Evolutionary conservation across 768 basidiomycete species (phyloP).

Genomic region (Tulasnella sp.): DNA sequence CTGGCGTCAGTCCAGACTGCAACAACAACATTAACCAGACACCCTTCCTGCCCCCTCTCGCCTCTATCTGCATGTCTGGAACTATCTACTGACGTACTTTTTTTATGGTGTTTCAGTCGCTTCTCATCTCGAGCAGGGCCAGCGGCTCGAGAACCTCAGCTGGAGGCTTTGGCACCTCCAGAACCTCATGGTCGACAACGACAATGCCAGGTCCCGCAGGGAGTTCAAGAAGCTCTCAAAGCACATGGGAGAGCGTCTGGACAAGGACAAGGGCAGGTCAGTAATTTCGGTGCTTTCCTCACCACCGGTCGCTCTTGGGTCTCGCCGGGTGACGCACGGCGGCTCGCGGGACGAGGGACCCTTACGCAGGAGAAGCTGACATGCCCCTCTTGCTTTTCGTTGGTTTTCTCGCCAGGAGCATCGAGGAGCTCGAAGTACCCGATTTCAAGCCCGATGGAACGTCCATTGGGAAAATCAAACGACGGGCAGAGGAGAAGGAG

Average conservation of each 20-base stretch:
- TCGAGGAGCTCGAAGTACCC: conserved; percentile 79
- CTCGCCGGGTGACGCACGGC: conserved; percentile 5
- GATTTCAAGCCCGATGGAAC: conserved; percentile 68
- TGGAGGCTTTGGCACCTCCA: conserved; percentile 93
- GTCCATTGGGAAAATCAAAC: conserved; percentile 74
- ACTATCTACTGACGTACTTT: conserved; percentile 29
- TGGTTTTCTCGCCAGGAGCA: conserved; percentile 51
- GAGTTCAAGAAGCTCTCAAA: conserved; percentile 88
- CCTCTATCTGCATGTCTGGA: conserved; percentile 24
- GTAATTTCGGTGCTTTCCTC: conserved; percentile 37
- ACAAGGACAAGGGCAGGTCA: conserved; percentile 87
- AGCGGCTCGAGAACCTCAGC: conserved; percentile 85
- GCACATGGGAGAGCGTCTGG: conserved; percentile 85
- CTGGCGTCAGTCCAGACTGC: background rate
- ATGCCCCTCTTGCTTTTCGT: background rate
- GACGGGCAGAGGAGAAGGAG: conserved; percentile 77
- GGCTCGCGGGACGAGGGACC: background rate
- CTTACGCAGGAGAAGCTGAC: background rate
- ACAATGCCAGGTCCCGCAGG: conserved; percentile 82
- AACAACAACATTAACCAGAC: background rate
- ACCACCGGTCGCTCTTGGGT: background rate
- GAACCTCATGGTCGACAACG: conserved; percentile 84
- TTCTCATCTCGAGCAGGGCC: conserved; percentile 76
- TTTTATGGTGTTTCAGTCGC: conserved; percentile 50
- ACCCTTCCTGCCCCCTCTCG: background rate